Percentiles rank a stretch among this genome's conserved stretches.
Evolutionary conservation across 2,329 filamentous ascomycete genomes (phyloP).

Genomic region (Neurospora sp.): DNA sequence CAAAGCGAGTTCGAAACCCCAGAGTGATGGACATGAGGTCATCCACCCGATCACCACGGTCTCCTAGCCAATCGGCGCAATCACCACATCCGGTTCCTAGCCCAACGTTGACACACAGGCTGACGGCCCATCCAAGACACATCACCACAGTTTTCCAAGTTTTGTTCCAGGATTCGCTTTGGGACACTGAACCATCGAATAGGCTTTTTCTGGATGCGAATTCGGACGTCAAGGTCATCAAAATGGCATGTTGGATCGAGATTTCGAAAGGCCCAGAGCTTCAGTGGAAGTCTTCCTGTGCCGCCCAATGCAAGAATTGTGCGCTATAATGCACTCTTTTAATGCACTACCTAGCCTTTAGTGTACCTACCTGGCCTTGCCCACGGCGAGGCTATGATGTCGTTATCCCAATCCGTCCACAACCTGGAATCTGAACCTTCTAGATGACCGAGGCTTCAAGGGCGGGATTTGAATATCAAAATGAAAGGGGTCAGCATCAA

Average conservation of each 20-base stretch:
- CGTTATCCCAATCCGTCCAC: background rate
- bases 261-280: background rate
- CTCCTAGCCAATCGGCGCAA: background rate
- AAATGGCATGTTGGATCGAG: background rate
- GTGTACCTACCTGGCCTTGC: background rate
- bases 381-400: background rate
- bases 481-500: background rate
- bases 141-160: background rate
- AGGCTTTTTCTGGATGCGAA: background rate
- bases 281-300: background rate
- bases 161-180: background rate
- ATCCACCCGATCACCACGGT: background rate
- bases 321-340: background rate
- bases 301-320: background rate
- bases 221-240: background rate
- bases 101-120: background rate
- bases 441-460: background rate
- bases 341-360: background rate
- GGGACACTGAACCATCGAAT: background rate
- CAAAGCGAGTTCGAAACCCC: background rate
- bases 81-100: background rate
- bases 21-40: background rate
- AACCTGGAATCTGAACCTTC: background rate
- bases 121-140: background rate
- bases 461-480: background rate